Evolutionary conservation across 1,284 basidiomycete genomes (phyloP).

Genomic region (Ustilago curta): DNA sequence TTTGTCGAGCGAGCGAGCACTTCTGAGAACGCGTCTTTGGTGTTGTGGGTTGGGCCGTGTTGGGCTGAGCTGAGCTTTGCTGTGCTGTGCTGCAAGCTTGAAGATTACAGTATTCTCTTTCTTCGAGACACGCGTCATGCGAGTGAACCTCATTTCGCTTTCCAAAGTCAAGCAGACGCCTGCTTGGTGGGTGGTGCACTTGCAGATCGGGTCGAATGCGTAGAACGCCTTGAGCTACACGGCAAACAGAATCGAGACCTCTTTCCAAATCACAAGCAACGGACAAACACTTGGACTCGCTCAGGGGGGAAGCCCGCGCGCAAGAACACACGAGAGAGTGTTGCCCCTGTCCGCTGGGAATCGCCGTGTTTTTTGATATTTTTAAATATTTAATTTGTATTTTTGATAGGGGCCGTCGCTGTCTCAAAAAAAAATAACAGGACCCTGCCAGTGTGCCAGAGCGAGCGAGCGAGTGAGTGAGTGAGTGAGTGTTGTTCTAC

Average conservation of each 20-base stretch:
- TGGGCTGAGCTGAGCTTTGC: too few species aligned
- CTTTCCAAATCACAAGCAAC: background rate
- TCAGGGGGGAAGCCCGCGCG: too few species aligned
- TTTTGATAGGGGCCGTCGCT: slow-evolving; percentile 5
- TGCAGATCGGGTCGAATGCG: background rate
- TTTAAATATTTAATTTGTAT: background rate
- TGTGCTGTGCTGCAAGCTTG: slow-evolving; percentile 9
- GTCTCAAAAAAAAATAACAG: slow-evolving; percentile 1
- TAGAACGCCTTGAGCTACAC: background rate
- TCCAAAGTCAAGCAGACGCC: background rate
- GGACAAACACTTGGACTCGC: background rate
- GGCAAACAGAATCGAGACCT: background rate
- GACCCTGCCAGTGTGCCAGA: too few species aligned
- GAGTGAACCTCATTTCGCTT: background rate
- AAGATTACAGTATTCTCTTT: too few species aligned
- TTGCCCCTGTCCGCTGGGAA: slow-evolving; percentile 22
- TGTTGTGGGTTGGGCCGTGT: too few species aligned
- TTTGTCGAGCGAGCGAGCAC: background rate
- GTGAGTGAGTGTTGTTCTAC: slow-evolving; percentile 19
- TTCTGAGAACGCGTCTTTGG: slow-evolving; percentile 26
- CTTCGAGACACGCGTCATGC: too few species aligned
- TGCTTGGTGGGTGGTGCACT: background rate
- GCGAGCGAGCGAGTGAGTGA: too few species aligned
- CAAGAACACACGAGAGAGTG: too few species aligned
- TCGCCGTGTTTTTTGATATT: background rate